A percentile compares a stretch with the other conserved stretches of the same genome.
These are phyloP conservation scores for Penicillium italicum DNA, from an alignment of 2,329 filamentous ascomycete genomes.

Conservation along the genomic window DNA sequence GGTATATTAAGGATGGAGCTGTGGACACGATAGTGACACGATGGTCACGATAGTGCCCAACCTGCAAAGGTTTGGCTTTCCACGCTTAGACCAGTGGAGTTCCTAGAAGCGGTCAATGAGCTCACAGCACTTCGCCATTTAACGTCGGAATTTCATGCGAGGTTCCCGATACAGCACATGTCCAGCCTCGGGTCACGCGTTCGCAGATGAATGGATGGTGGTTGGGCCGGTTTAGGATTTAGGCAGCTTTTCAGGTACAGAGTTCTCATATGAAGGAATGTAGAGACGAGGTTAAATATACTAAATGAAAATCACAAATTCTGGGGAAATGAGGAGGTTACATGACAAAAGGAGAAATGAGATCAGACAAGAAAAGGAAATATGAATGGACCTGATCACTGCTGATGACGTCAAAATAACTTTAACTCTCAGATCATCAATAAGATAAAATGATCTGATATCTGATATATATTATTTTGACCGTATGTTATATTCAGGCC, in stretches of 20 bases:
- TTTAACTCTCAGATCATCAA: neutral
- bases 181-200: neutral
- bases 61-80: neutral
- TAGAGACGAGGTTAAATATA: neutral
- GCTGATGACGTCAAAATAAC: neutral
- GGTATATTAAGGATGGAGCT: neutral
- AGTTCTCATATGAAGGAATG: neutral
- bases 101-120: constrained; percentile 4
- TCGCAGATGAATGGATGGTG: neutral
- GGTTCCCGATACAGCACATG: neutral
- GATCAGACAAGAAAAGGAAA: neutral
- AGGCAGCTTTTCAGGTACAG: constrained; percentile 4
- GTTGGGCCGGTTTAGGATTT: constrained; percentile 1
- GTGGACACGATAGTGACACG: neutral
- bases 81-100: neutral
- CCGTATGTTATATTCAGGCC: neutral
- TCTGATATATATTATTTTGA: neutral
- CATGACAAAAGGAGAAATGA: neutral
- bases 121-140: neutral
- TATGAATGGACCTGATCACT: neutral
- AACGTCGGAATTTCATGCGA: constrained; percentile 1
- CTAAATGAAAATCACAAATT: neutral
- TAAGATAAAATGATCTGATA: neutral
- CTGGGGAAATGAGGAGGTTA: neutral
- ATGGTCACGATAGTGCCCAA: constrained; percentile 1